Conservation (phyloP, 2,329 filamentous ascomycete genomes). For the Apiospora arundinis region DNA sequence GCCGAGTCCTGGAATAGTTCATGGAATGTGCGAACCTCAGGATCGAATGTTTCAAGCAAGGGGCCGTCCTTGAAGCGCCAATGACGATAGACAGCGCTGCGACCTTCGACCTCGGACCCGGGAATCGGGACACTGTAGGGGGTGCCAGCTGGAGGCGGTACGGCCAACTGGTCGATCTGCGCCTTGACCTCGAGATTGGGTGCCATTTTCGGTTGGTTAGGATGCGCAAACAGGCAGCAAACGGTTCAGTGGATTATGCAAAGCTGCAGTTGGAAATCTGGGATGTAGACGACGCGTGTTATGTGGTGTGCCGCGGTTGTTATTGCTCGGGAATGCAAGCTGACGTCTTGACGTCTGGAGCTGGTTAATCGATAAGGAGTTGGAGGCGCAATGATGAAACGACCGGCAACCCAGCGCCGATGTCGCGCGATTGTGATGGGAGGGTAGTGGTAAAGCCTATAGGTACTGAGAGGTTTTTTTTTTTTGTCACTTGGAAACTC, state of each 20-base stretch:
- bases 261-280: background rate
- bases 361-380: slow-evolving; percentile 10
- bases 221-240: background rate
- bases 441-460: background rate
- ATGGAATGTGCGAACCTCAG: slow-evolving; percentile 73
- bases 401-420: background rate
- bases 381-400: slow-evolving; percentile 13
- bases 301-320: slow-evolving; percentile 20
- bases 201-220: slow-evolving; percentile 37
- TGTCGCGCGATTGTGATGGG: background rate
- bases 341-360: slow-evolving; percentile 9
- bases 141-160: slow-evolving; percentile 72
- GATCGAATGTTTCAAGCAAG: slow-evolving; percentile 75
- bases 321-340: background rate
- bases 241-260: background rate
- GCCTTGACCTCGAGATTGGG: slow-evolving; percentile 45
- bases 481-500: background rate
- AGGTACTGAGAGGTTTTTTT: background rate
- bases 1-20: slow-evolving; percentile 79
- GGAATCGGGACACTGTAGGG: slow-evolving; percentile 82
- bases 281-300: background rate
- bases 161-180: slow-evolving; percentile 59
- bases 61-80: slow-evolving; percentile 76
- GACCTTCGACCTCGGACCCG: slow-evolving; percentile 74
- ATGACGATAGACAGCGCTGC: slow-evolving; percentile 81